Conservation (phyloP, 2,329 filamentous ascomycete species). For the Blumeria graminis region DNA sequence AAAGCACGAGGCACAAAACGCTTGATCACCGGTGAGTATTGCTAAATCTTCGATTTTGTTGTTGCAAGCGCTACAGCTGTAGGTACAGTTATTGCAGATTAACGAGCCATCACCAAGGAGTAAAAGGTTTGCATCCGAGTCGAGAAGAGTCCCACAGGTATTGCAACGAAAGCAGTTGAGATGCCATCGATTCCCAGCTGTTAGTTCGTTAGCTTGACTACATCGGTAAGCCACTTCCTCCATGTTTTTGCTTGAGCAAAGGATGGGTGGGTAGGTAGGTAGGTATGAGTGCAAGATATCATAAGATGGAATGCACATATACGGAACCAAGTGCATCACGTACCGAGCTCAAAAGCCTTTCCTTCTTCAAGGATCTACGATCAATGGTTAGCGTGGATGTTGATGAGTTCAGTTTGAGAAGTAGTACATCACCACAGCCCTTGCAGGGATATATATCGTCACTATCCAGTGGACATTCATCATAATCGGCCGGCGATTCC, state of each 20-base stretch:
- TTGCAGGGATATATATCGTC: conserved; percentile 81
- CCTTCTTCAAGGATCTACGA: conserved; percentile 84
- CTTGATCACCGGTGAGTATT: conserved; percentile 91
- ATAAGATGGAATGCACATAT: background rate
- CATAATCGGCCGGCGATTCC: conserved; percentile 29
- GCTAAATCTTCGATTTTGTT: conserved; percentile 98
- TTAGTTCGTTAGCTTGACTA: conserved; percentile 9
- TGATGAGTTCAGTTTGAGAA: conserved; percentile 6
- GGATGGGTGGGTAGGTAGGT: background rate
- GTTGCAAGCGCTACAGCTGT: conserved; percentile 87
- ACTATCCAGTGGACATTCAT: conserved; percentile 33
- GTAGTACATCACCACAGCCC: conserved; percentile 65
- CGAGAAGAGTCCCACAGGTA: conserved; percentile 80
- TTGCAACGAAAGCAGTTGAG: conserved; percentile 97
- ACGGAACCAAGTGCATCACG: conserved; percentile 13
- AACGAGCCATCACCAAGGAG: conserved; percentile 92
- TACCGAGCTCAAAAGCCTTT: conserved; percentile 93
- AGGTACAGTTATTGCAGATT: conserved; percentile 98
- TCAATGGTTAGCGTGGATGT: conserved; percentile 9
- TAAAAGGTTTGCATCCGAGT: conserved; percentile 92
- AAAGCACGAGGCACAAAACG: conserved; percentile 93
- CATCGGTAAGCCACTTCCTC: background rate
- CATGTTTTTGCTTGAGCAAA: background rate
- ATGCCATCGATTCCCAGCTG: conserved; percentile 93
- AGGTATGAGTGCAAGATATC: background rate